phyloP scores from a whole-genome alignment of 2,329 filamentous ascomycete genomes.

The Exophiala sp. region DNA sequence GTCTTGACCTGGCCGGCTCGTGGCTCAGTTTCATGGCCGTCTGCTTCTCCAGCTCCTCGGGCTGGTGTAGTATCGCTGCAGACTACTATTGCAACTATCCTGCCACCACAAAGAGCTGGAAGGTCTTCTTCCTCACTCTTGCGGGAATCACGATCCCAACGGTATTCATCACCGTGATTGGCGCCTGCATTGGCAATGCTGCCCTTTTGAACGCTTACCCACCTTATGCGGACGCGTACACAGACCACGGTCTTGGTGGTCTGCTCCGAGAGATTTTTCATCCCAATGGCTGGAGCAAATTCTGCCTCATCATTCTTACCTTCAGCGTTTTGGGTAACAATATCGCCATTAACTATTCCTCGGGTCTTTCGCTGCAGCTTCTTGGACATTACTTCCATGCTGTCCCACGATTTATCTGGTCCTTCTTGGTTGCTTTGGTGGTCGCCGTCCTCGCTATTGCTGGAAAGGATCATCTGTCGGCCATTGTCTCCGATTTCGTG shows the following conservation, averaged over 20 bases:
- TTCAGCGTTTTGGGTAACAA: constrained; percentile 35
- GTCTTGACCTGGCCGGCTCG: constrained; percentile 34
- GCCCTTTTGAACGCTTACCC: constrained; percentile 34
- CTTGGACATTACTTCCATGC: constrained; percentile 49
- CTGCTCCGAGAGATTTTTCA: constrained; percentile 46
- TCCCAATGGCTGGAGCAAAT: constrained; percentile 48
- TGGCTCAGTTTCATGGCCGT: constrained; percentile 28
- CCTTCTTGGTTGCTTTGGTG: constrained; percentile 41
- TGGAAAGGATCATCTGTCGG: constrained; percentile 41
- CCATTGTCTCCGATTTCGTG: constrained; percentile 46
- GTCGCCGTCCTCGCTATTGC: constrained; percentile 44
- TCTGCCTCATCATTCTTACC: constrained; percentile 37
- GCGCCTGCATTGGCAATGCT: constrained; percentile 41
- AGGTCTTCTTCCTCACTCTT: constrained; percentile 25
- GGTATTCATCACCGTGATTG: constrained; percentile 44
- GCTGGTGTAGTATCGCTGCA: constrained; percentile 28
- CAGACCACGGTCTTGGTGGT: constrained; percentile 48
- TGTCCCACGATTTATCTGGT: constrained; percentile 51
- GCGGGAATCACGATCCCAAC: constrained; percentile 22
- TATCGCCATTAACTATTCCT: constrained; percentile 43
- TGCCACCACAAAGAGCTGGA: constrained; percentile 21
- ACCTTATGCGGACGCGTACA: constrained; percentile 35
- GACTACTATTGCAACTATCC: constrained; percentile 30
- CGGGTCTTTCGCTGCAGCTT: constrained; percentile 46
- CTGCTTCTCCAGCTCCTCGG: constrained; percentile 24